Evolutionary conservation across 331 rosid species (phyloP).

Genomic region (Malus hybrid): DNA sequence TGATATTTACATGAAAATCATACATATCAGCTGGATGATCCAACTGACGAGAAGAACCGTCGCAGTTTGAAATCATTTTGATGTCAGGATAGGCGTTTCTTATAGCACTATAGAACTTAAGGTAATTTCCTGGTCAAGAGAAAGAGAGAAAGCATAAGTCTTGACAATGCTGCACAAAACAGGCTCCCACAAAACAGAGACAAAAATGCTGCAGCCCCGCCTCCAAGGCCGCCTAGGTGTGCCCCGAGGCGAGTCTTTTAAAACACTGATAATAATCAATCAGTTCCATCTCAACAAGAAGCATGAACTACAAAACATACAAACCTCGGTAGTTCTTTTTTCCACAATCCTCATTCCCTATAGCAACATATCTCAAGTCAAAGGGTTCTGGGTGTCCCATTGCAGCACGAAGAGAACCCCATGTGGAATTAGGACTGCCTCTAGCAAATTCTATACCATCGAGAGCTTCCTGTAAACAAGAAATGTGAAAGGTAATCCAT

Average conservation of each 20-base stretch:
- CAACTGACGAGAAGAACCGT: conserved; percentile 56
- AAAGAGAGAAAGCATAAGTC: background rate
- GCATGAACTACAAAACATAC: background rate
- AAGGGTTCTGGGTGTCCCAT: conserved; percentile 88
- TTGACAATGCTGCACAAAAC: background rate
- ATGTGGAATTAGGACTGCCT: conserved; percentile 46
- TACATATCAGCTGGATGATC: conserved; percentile 88
- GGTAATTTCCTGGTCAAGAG: conserved; percentile 64
- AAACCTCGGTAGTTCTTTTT: conserved; percentile 52
- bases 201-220: no score
- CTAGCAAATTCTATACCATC: conserved; percentile 58
- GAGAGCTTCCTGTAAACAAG: conserved; percentile 64
- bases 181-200: no score
- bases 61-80: conserved; percentile 82
- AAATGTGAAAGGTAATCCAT: background rate
- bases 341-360: conserved; percentile 77
- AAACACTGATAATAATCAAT: background rate
- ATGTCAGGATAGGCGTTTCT: conserved; percentile 73
- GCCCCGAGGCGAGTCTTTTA: no score
- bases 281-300: background rate
- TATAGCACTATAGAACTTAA: conserved; percentile 59
- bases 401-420: conserved; percentile 81
- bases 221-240: no score
- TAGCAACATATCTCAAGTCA: conserved; percentile 69
- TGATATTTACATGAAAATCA: conserved; percentile 75